A percentile compares a stretch with the other conserved stretches of the same genome.
Conservation (phyloP, 78 protist genomes). For the Monosiga brevicollis region DNA sequence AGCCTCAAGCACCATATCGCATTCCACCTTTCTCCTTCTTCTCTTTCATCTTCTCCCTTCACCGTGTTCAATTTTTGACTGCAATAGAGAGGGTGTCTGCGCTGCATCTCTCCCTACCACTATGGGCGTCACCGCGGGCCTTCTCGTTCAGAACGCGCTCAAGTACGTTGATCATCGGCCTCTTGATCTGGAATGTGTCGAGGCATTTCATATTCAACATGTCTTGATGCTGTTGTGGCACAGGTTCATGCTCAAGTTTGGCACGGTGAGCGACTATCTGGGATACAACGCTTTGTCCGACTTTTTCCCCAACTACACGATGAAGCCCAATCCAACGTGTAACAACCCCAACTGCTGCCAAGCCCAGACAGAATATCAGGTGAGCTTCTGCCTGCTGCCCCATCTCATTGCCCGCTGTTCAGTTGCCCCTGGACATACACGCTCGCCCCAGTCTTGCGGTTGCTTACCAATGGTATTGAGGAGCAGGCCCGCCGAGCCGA, state of each 20-base stretch:
- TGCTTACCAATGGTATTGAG: too few relatives aligned
- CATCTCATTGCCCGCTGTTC: too few relatives aligned
- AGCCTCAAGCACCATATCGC: too few relatives aligned
- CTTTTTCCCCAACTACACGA: constrained; percentile 60
- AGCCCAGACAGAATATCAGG: not conserved
- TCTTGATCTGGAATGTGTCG: not conserved
- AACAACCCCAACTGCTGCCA: not conserved
- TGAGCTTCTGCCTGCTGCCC: too few relatives aligned
- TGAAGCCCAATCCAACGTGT: not conserved
- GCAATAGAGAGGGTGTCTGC: constrained; percentile 64
- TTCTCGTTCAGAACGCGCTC: constrained; percentile 83
- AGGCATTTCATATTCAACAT: not conserved
- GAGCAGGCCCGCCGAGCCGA: too few relatives aligned
- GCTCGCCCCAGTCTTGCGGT: not conserved
- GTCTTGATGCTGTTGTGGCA: not conserved
- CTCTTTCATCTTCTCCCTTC: too few relatives aligned
- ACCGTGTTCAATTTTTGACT: too few relatives aligned
- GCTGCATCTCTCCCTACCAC: constrained; percentile 97
- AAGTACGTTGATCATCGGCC: constrained; percentile 33
- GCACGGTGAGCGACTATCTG: constrained; percentile 65
- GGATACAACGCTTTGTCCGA: constrained; percentile 84
- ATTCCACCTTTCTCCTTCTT: too few relatives aligned
- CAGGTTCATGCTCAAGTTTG: constrained; percentile 64
- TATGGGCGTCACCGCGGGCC: constrained; percentile 91
- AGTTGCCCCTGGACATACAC: not conserved